Percentiles rank a stretch among this genome's conserved stretches.
phyloP scores from a whole-genome alignment of 768 basidiomycete species.

The Cubamyces lactineus region DNA sequence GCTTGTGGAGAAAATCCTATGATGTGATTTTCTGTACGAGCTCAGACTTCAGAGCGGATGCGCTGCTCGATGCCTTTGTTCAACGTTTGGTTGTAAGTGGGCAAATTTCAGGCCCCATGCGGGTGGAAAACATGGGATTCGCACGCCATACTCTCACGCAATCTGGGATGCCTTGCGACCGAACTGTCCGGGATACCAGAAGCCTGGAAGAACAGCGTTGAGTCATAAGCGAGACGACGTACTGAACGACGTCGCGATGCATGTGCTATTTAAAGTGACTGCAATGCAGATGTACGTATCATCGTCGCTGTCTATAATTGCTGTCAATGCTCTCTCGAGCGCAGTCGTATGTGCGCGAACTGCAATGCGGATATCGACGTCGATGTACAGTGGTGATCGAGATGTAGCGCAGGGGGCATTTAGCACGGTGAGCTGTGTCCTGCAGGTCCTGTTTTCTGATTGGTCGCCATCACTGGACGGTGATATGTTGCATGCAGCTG shows the following conservation, averaged over 20 bases:
- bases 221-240: not conserved
- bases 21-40: no score
- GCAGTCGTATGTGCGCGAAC: not conserved
- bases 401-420: not conserved
- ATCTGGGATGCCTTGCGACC: not conserved
- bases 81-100: no score
- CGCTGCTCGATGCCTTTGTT: no score
- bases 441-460: not conserved
- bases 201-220: not conserved
- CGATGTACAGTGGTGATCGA: not conserved
- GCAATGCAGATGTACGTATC: not conserved
- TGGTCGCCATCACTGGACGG: constrained; percentile 12
- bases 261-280: not conserved
- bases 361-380: not conserved
- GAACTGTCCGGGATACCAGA: not conserved
- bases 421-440: not conserved
- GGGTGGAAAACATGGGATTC: no score
- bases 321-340: not conserved
- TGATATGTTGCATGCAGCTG: constrained; percentile 1
- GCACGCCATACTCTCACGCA: no score
- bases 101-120: no score
- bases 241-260: not conserved
- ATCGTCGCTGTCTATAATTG: not conserved
- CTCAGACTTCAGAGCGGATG: no score
- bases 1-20: not conserved